A percentile compares a stretch with the other conserved stretches of the same genome.
phyloP scores from a whole-genome alignment of 805 yeast species.

The Starmerella bombi region DNA sequence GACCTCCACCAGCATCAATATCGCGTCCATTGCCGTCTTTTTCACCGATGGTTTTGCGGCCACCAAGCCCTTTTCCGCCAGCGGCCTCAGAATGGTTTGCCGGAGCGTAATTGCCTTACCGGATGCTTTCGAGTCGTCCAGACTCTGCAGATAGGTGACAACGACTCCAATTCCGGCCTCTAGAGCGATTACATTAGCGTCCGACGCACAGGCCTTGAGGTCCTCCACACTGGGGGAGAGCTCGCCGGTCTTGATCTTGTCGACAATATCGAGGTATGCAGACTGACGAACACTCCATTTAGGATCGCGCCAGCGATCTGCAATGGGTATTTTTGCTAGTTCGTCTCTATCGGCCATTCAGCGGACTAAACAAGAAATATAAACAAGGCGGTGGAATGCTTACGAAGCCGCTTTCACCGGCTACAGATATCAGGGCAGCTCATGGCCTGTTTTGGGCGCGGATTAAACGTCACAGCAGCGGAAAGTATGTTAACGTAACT shows the following conservation, averaged over 20 bases:
- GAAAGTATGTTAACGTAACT: not conserved
- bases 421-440: no score
- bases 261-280: constrained; percentile 57
- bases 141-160: constrained; percentile 37
- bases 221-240: constrained; percentile 4
- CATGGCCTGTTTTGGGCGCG: no score
- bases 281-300: constrained; percentile 75
- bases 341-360: constrained; percentile 44
- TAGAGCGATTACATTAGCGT: constrained; percentile 82
- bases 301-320: constrained; percentile 53
- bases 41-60: constrained; percentile 68
- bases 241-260: constrained; percentile 1
- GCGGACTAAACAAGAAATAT: not conserved
- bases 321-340: constrained; percentile 47
- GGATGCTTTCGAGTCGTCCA: constrained; percentile 30
- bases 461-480: no score
- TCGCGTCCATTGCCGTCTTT: constrained; percentile 46
- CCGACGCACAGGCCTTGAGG: constrained; percentile 49
- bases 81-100: constrained; percentile 22
- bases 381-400: not conserved
- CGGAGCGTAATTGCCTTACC: constrained; percentile 21
- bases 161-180: constrained; percentile 61
- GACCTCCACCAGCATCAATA: constrained; percentile 50
- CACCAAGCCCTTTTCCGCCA: constrained; percentile 72
- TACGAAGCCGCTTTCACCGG: not conserved